These are phyloP conservation scores for Artemisia annua DNA, from an alignment of 129 eudicot genomes.

Conservation along the genomic window DNA sequence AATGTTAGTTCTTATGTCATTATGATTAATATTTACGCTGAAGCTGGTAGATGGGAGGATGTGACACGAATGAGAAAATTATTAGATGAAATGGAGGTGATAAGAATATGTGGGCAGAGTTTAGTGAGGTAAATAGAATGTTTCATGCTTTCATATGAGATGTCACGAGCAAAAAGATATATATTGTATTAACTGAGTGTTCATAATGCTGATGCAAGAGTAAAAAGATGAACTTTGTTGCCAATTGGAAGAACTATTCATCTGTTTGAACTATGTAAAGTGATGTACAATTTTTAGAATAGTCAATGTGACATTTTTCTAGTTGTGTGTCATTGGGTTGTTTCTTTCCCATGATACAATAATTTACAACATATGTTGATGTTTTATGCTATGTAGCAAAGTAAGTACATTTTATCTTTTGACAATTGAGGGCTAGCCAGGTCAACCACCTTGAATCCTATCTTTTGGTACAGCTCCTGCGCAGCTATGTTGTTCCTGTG, in stretches of 20 bases:
- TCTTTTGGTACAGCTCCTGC: conserved; percentile 54
- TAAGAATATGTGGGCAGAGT: conserved; percentile 38
- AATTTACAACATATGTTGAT: not conserved
- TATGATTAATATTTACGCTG: conserved; percentile 42
- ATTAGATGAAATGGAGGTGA: conserved; percentile 38
- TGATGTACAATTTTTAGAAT: conserved; percentile 18
- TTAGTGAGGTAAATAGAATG: not conserved
- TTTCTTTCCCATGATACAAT: conserved; percentile 8
- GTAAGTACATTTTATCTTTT: conserved; percentile 52
- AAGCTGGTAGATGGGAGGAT: conserved; percentile 56
- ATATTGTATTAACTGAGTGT: not conserved
- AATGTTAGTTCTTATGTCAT: conserved; percentile 24
- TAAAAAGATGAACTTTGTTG: conserved; percentile 4
- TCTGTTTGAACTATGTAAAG: conserved; percentile 12
- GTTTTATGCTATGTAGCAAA: conserved; percentile 36
- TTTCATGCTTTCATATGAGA: not conserved
- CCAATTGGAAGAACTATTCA: conserved; percentile 3
- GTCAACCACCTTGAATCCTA: conserved; percentile 70
- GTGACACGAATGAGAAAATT: conserved; percentile 36
- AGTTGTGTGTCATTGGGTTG: not conserved
- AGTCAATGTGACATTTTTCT: conserved; percentile 6
- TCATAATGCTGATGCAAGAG: not conserved
- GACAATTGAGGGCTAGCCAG: conserved; percentile 44
- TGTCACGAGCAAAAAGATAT: not conserved
- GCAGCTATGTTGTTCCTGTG: conserved; percentile 65